Conservation (phyloP, 306 rosid species). For the Casuarina cunninghamiana region DNA sequence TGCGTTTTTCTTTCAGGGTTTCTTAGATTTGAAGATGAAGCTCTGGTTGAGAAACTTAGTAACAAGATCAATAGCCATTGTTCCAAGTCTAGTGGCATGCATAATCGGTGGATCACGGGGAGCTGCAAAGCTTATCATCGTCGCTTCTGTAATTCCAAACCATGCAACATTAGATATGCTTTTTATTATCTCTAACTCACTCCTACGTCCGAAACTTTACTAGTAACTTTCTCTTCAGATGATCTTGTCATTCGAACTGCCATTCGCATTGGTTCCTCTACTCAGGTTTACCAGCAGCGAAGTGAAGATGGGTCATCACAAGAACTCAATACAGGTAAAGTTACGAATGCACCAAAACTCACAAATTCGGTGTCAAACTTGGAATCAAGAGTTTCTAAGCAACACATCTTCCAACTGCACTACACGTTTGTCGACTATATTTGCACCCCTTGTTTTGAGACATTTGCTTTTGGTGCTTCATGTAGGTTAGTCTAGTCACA, state of each 20-base stretch:
- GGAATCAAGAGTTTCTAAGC: too few species aligned
- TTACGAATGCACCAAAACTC: too few species aligned
- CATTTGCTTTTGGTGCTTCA: background rate
- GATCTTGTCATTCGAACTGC: constrained; percentile 15
- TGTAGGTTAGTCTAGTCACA: constrained; percentile 4
- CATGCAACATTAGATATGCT: background rate
- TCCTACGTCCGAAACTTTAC: background rate
- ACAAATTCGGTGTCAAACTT: too few species aligned
- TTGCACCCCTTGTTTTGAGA: background rate
- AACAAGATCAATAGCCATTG: constrained; percentile 10
- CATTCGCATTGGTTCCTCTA: constrained; percentile 23
- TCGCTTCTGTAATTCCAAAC: constrained; percentile 19
- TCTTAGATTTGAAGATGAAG: constrained; percentile 19
- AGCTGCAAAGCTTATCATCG: constrained; percentile 15
- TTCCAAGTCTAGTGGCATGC: constrained; percentile 16
- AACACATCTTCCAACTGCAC: too few species aligned
- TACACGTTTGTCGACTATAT: too few species aligned
- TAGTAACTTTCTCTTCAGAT: background rate
- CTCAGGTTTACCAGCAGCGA: constrained; percentile 22
- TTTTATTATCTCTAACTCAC: background rate
- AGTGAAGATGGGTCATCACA: constrained; percentile 22
- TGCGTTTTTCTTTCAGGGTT: constrained; percentile 8
- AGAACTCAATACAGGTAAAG: constrained; percentile 5
- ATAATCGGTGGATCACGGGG: constrained; percentile 6
- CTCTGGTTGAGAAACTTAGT: constrained; percentile 22